Conservation (phyloP, 2,329 filamentous ascomycete genomes). For the Paecilomyces dactylethromorphus region DNA sequence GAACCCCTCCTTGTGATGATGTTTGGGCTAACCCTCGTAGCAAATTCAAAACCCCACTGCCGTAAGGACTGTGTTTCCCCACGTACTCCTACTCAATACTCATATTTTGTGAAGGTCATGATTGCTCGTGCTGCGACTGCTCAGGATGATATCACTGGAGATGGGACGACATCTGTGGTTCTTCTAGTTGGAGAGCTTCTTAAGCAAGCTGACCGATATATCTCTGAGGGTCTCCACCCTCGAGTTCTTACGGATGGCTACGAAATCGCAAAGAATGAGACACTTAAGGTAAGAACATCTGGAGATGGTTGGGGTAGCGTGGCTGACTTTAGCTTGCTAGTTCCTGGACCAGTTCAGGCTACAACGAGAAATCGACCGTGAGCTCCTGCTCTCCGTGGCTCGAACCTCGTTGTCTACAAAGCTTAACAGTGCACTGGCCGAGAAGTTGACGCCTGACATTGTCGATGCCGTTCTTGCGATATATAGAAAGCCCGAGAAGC, state of each 20-base stretch:
- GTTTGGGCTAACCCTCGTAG: slow-evolving; percentile 32
- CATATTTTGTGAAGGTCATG: slow-evolving; percentile 46
- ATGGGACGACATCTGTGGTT: slow-evolving; percentile 95
- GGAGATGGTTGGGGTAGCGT: background rate
- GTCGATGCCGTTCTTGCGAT: slow-evolving; percentile 95
- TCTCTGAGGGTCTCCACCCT: slow-evolving; percentile 93
- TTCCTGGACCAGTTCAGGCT: slow-evolving; percentile 96
- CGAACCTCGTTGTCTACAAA: slow-evolving; percentile 94
- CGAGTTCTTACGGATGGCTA: slow-evolving; percentile 96
- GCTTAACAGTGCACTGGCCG: slow-evolving; percentile 79
- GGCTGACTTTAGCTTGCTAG: slow-evolving; percentile 37
- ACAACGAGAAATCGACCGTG: slow-evolving; percentile 77
- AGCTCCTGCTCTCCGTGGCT: slow-evolving; percentile 87
- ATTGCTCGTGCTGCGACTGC: slow-evolving; percentile 81
- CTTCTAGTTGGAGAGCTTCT: slow-evolving; percentile 91
- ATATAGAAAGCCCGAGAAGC: slow-evolving; percentile 81
- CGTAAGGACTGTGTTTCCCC: slow-evolving; percentile 43
- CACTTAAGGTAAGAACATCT: slow-evolving; percentile 61
- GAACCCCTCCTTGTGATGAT: slow-evolving; percentile 2
- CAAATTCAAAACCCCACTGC: slow-evolving; percentile 99
- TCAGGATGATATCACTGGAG: slow-evolving; percentile 96
- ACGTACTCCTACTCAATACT: slow-evolving; percentile 10
- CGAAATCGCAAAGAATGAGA: slow-evolving; percentile 89
- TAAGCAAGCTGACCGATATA: slow-evolving; percentile 95
- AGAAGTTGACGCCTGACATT: slow-evolving; percentile 88